These are phyloP conservation scores for Leccinum sublutescens DNA, from an alignment of 768 basidiomycete species.

Conservation along the genomic window DNA sequence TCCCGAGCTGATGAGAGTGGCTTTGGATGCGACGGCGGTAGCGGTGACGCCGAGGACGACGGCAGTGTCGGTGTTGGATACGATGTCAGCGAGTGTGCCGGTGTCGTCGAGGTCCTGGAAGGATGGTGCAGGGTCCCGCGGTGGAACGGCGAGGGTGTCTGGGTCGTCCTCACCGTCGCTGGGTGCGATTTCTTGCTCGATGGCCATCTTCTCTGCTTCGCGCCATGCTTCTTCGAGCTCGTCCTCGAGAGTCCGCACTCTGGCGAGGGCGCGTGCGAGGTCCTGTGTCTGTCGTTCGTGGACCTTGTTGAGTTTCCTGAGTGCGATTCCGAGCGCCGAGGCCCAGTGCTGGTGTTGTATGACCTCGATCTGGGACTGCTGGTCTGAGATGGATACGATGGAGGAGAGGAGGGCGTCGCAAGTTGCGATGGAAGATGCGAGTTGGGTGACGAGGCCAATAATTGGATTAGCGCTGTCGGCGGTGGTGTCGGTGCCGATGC, in stretches of 20 bases:
- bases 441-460: too few species aligned
- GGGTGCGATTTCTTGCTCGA: constrained; percentile 39
- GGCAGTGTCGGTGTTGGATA: constrained; percentile 27
- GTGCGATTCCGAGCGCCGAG: constrained; percentile 71
- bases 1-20: constrained; percentile 28
- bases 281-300: constrained; percentile 66
- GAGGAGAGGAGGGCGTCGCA: too few species aligned
- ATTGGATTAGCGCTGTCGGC: too few species aligned
- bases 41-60: constrained; percentile 39
- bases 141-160: neutral
- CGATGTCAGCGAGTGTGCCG: constrained; percentile 20
- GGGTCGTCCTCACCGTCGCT: constrained; percentile 14
- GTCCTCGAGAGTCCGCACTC: constrained; percentile 56
- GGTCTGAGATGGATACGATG: too few species aligned
- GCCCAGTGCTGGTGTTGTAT: constrained; percentile 51
- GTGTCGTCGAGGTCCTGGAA: constrained; percentile 29
- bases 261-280: constrained; percentile 44
- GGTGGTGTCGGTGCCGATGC: too few species aligned
- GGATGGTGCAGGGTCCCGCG: neutral
- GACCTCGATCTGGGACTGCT: too few species aligned
- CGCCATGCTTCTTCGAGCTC: constrained; percentile 82
- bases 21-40: constrained; percentile 37
- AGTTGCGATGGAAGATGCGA: too few species aligned
- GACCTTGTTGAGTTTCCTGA: constrained; percentile 77
- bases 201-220: constrained; percentile 69